phyloP scores from a whole-genome alignment of 1,284 basidiomycete genomes.

The Peniophora sp. region DNA sequence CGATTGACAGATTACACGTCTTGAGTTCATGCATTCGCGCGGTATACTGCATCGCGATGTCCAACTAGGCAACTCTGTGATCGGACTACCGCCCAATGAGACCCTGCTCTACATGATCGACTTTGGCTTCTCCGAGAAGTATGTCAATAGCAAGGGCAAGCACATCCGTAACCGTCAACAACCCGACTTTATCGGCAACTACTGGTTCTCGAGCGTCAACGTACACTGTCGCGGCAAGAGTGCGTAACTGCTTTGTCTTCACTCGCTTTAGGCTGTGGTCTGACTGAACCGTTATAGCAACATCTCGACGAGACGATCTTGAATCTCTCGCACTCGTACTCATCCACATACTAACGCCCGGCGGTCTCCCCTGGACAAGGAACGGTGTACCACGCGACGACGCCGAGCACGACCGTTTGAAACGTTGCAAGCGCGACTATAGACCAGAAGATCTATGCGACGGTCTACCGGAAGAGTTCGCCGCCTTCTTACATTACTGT shows the following conservation, averaged over 20 bases:
- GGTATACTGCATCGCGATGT: conserved; percentile 71
- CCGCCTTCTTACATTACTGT: conserved; percentile 67
- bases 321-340: conserved; percentile 71
- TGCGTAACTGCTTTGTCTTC: conserved; percentile 18
- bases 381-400: conserved; percentile 67
- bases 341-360: conserved; percentile 67
- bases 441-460: conserved; percentile 60
- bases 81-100: conserved; percentile 52
- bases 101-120: conserved; percentile 71
- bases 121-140: conserved; percentile 73
- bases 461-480: conserved; percentile 61
- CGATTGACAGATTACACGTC: conserved; percentile 45
- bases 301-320: conserved; percentile 67
- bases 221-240: conserved; percentile 72
- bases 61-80: conserved; percentile 65
- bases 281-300: conserved; percentile 24
- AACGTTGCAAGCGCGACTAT: conserved; percentile 49
- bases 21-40: conserved; percentile 64
- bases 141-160: conserved; percentile 49
- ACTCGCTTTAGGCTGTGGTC: not conserved
- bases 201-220: conserved; percentile 68
- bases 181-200: conserved; percentile 72
- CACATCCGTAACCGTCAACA: conserved; percentile 65
- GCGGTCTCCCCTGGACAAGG: conserved; percentile 69
- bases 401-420: conserved; percentile 51